Evolutionary conservation across 129 eudicot species (phyloP), one percentile per base, ranked within the genome.

Genomic region (Flaveria trinervia): DNA sequence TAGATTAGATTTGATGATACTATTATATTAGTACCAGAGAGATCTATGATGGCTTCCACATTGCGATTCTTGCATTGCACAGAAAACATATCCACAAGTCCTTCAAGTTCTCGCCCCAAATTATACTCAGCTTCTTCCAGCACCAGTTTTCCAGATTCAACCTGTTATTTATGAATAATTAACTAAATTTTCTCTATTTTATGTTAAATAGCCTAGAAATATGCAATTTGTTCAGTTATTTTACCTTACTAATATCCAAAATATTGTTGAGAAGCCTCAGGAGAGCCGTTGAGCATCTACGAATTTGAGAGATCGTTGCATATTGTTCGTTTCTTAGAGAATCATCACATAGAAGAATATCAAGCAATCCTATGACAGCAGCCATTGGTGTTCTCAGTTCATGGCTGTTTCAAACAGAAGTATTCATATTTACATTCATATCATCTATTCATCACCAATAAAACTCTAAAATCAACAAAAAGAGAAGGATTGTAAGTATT

Each of bases 351-450:
- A 91, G 79, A 81, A 94, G 98, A 75, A 94, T 94, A 83, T 94
- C 98, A 84, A 94, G 87, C 86, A 94, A 80, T 72, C 98, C 98
- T 83, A 94, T 91, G 51, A 94, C 96, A 41, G 98, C 98, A 82
- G 98, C 98, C 98, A 94, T 94, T 76, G 98, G 98, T 65, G 98
- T 94, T 75, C 98, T 85, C 65, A 91, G 84, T 73, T 94, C 98
- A 81, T 94, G 98, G 79, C 98, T 94, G 97, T 74, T 18, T 59
- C 71, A 79, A 50, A 14, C 65, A 65, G n/a, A 71, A 20, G 44
- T 16, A 26, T 66, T 28, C 70, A 44, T 22, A 51, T 22, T 33
- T 49, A 62, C 17, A 68, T 45, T 20, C 12, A 55, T 45, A 50
- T 72, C 23, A 22, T 43, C 54, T 28, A 0, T 75, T 61, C 70